These are phyloP conservation scores for Paracamarosporium sp. DNA, from an alignment of 2,329 filamentous ascomycete species.

Conservation along the genomic window DNA sequence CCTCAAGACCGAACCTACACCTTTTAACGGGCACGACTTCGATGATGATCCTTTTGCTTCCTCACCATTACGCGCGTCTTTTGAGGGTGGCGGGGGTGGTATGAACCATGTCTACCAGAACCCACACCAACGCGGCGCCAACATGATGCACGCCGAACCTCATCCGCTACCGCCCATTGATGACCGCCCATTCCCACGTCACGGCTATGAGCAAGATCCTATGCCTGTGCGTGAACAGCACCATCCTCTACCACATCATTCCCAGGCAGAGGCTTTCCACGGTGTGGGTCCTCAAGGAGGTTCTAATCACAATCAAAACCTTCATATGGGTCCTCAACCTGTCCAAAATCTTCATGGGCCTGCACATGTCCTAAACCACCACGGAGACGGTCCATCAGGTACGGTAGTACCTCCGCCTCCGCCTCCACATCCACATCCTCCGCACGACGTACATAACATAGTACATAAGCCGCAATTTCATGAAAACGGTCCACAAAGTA, in stretches of 20 bases:
- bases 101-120: slow-evolving; percentile 10
- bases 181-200: background rate
- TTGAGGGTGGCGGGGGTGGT: slow-evolving; percentile 12
- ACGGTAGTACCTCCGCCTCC: too few relatives aligned
- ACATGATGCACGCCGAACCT: background rate
- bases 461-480: slow-evolving; percentile 11
- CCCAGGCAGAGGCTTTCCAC: background rate
- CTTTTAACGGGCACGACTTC: background rate
- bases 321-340: too few relatives aligned
- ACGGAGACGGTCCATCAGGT: too few relatives aligned
- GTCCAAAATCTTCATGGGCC: too few relatives aligned
- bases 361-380: too few relatives aligned
- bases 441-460: too few relatives aligned
- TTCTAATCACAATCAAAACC: background rate
- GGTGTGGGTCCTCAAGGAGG: background rate
- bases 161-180: slow-evolving; percentile 2
- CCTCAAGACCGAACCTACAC: slow-evolving; percentile 30
- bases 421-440: too few relatives aligned
- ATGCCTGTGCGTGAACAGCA: background rate
- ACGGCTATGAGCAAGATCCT: background rate
- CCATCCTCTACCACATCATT: background rate
- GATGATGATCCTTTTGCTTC: background rate
- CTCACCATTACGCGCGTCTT: slow-evolving; percentile 7
- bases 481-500: slow-evolving; percentile 2
- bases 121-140: background rate